phyloP scores from a whole-genome alignment of 1,139 yeast species.

The Sugiyamaella castrensis region DNA sequence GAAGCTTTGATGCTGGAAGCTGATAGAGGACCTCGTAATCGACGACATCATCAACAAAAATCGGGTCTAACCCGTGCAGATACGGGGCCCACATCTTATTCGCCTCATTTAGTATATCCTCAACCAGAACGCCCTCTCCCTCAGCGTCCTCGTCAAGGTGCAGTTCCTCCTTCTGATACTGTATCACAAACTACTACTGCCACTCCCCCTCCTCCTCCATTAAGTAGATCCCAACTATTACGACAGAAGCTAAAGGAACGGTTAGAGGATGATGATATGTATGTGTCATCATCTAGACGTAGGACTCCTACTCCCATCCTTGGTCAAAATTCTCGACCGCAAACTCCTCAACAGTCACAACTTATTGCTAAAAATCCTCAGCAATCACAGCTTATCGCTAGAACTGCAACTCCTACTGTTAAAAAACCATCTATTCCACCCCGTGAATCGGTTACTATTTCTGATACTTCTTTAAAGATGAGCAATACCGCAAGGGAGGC shows the following conservation, averaged over 20 bases:
- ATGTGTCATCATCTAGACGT: constrained; percentile 29
- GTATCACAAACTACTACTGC: constrained; percentile 4
- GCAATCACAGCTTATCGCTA: constrained; percentile 24
- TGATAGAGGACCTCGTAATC: constrained; percentile 12
- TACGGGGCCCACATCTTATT: constrained; percentile 2
- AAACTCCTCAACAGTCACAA: constrained; percentile 27
- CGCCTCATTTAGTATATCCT: not conserved
- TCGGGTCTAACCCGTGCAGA: not conserved
- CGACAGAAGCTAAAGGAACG: constrained; percentile 15
- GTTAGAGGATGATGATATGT: constrained; percentile 28
- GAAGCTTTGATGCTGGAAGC: constrained; percentile 18
- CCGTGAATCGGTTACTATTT: constrained; percentile 31
- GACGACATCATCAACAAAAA: constrained; percentile 1
- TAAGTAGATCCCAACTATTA: constrained; percentile 13
- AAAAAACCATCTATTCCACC: constrained; percentile 20
- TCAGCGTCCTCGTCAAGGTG: not conserved
- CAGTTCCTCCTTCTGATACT: not conserved
- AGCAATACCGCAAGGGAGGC: constrained; percentile 55
- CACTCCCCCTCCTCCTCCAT: constrained; percentile 14
- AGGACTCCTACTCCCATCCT: constrained; percentile 21
- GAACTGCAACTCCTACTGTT: constrained; percentile 18
- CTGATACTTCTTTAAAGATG: constrained; percentile 45
- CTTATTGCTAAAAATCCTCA: constrained; percentile 23
- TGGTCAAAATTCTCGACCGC: constrained; percentile 21
- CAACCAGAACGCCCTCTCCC: not conserved